Base-by-base conservation (phyloP, 768 basidiomycete genomes). In the Auriscalpium vulgare region DNA sequence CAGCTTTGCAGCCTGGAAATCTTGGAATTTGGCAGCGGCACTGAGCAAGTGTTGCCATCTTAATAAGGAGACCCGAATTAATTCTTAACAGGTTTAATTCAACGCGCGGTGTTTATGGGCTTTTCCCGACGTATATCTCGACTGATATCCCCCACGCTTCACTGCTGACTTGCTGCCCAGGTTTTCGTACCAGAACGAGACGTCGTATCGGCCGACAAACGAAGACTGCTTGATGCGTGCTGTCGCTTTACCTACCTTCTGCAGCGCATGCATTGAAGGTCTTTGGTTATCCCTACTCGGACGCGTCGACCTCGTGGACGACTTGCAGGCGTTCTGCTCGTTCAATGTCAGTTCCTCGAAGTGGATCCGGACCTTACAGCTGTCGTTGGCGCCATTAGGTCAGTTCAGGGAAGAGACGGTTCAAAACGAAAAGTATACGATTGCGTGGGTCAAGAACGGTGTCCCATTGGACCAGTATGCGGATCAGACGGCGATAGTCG, bases 211-310 rank as follows among this genome's bases (percentile, higher is more conserved):
- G n/a, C 89, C 89, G 4, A 91, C 88, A 2, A 88, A 89, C 60
- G 83, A 88, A 57, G 85, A 83, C 66, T 91, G 89, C 65, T 80
- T 91, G 48, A 91, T 91, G 89, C 86, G 89, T 44, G 71, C 72
- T 53, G 83, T 88, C 44, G 82, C 78, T 34, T 75, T 78, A 0
- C 83, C 87, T 54, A 79, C 85, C 64, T 87, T 91, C 66, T 91
- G 89, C 75, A 81, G 75, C 59, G 83, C 80, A 51, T 91, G 89
- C 64, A 63, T 79, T 13, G 89, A 91, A 60, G 86, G 79, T 6
- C 79, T 91, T 36, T 91, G 89, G 88, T 69, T 80, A 48, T 74
- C 80, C 16, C 79, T 89, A 19, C 75, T 89, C 8, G 67, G 69
- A 45, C 77, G 77, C 37, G 69, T 90, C 53, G 74, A 72, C 64